phyloP scores from a whole-genome alignment of 2,329 filamentous ascomycete genomes.

The Ophiostoma sp. region DNA sequence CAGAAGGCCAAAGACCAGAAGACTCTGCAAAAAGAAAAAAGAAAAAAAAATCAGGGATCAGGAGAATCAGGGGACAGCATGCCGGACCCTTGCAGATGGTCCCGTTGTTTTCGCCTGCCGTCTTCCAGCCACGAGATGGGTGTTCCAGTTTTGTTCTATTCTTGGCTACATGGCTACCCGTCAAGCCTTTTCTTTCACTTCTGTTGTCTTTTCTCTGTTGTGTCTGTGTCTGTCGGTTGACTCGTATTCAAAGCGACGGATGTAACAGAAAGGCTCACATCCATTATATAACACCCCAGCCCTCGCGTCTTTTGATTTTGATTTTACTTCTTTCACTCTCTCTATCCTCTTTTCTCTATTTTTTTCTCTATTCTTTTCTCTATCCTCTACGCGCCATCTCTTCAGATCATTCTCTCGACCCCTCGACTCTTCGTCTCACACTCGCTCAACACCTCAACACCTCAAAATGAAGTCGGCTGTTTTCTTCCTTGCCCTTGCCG shows the following conservation, averaged over 20 bases:
- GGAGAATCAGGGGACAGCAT: too few relatives aligned
- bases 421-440: too few relatives aligned
- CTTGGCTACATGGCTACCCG: neutral
- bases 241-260: neutral
- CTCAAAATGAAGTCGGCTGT: constrained; percentile 27
- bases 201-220: neutral
- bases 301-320: neutral
- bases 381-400: neutral
- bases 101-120: neutral
- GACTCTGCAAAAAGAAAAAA: neutral
- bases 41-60: neutral
- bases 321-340: neutral
- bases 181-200: neutral
- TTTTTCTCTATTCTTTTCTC: neutral
- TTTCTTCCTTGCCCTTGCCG: constrained; percentile 28
- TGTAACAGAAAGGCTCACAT: neutral
- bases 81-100: neutral
- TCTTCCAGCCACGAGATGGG: neutral
- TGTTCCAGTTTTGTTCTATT: constrained; percentile 9
- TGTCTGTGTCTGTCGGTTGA: neutral
- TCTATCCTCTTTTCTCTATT: neutral
- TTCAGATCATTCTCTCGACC: too few relatives aligned
- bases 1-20: too few relatives aligned
- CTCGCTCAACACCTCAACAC: neutral
- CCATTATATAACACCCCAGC: neutral